A percentile compares a stretch with the other conserved stretches of the same genome.
Conservation (phyloP, 805 yeast genomes). For the Yarrowia divulgata region DNA sequence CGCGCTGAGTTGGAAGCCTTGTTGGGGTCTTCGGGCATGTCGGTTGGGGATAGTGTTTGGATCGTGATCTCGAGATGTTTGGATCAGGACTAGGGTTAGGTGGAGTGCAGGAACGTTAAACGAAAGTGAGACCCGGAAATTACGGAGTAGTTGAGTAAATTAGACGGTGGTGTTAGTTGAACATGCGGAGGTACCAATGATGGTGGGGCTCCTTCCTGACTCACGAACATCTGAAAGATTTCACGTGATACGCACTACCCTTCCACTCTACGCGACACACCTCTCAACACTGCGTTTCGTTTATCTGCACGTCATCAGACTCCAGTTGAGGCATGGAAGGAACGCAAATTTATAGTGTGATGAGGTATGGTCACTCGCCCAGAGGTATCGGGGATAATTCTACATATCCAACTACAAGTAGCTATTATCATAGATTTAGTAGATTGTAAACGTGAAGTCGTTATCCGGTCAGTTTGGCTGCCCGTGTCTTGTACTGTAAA, state of each 20-base stretch:
- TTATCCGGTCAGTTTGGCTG: no score
- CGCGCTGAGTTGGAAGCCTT: constrained; percentile 25
- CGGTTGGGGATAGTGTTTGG: neutral
- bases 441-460: no score
- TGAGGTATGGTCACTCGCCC: neutral
- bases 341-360: neutral
- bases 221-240: no score
- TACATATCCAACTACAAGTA: no score
- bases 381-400: neutral
- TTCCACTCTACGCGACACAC: neutral
- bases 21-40: constrained; percentile 28
- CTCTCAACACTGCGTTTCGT: neutral
- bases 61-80: constrained; percentile 31
- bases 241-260: neutral
- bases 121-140: constrained; percentile 9
- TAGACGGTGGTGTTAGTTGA: neutral
- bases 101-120: constrained; percentile 28
- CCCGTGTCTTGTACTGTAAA: neutral
- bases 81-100: constrained; percentile 35
- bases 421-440: no score
- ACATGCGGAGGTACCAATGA: no score
- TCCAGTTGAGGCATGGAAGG: neutral
- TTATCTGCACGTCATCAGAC: constrained; percentile 9
- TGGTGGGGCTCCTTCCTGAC: no score
- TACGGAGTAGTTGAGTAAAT: neutral